These are phyloP conservation scores for Citrus reticulata DNA, from an alignment of 345 rosid genomes.

Conservation along the genomic window DNA sequence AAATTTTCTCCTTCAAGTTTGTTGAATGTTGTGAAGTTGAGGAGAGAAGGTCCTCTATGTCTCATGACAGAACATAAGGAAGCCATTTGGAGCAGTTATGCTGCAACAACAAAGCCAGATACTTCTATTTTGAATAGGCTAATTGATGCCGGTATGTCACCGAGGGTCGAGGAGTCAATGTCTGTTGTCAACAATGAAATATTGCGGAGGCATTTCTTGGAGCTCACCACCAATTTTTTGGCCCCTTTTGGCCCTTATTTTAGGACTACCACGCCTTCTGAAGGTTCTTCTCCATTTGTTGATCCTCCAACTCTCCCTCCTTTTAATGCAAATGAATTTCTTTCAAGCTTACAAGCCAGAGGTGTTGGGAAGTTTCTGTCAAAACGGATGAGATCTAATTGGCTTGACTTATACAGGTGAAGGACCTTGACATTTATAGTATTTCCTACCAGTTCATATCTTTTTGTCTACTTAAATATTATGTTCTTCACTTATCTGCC, in stretches of 20 bases:
- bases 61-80: constrained; percentile 99
- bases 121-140: constrained; percentile 92
- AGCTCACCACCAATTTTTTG: constrained; percentile 92
- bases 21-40: constrained; percentile 75
- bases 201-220: constrained; percentile 92
- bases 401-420: constrained; percentile 95
- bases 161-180: constrained; percentile 98
- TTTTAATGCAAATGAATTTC: constrained; percentile 67
- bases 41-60: constrained; percentile 94
- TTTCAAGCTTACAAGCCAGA: constrained; percentile 71
- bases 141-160: constrained; percentile 91
- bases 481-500: background rate
- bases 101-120: constrained; percentile 87
- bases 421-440: background rate
- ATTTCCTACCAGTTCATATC: background rate
- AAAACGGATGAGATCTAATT: constrained; percentile 93
- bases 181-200: constrained; percentile 97
- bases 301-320: constrained; percentile 84
- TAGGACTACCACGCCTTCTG: constrained; percentile 68
- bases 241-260: constrained; percentile 97
- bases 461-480: background rate
- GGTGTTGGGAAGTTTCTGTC: constrained; percentile 91
- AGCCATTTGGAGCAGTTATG: constrained; percentile 88
- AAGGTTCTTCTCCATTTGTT: constrained; percentile 83
- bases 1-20: constrained; percentile 85